phyloP scores from a whole-genome alignment of 495 filamentous ascomycete genomes.

The Penicillium riverlandense region DNA sequence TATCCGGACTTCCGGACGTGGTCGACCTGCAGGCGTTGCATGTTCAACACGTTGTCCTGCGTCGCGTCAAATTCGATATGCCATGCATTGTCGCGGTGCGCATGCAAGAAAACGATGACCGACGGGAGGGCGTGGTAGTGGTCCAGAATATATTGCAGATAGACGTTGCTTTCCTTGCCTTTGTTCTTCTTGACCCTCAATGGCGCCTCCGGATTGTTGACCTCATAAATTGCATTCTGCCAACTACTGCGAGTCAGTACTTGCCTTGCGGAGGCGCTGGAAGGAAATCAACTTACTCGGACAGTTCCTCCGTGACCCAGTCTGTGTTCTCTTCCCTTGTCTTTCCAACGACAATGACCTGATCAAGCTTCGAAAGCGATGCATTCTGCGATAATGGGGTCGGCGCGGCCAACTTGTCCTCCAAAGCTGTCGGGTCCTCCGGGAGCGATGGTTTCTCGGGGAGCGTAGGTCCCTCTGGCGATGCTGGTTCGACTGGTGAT shows the following conservation, averaged over 20 bases:
- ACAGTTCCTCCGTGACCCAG: conserved; percentile 32
- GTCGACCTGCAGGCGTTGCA: conserved; percentile 31
- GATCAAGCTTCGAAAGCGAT: conserved; percentile 13
- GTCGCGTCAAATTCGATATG: conserved; percentile 32
- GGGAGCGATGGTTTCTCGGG: too few relatives aligned
- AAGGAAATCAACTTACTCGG: conserved; percentile 20
- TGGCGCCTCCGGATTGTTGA: conserved; percentile 46
- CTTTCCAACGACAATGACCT: conserved; percentile 32
- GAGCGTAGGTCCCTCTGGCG: too few relatives aligned
- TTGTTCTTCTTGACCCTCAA: conserved; percentile 34
- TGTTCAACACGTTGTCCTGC: conserved; percentile 34
- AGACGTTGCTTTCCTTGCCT: conserved; percentile 41
- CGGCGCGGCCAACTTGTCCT: too few relatives aligned
- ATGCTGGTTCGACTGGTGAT: too few relatives aligned
- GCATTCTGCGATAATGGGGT: too few relatives aligned
- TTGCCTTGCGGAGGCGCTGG: background rate
- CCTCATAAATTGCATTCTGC: conserved; percentile 49
- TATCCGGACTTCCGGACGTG: conserved; percentile 39
- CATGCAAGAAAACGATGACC: conserved; percentile 43
- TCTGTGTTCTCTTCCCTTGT: conserved; percentile 29
- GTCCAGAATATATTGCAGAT: conserved; percentile 46
- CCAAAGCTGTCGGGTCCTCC: too few relatives aligned
- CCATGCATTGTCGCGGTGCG: conserved; percentile 27
- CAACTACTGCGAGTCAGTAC: conserved; percentile 21
- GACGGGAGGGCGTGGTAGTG: conserved; percentile 41